Evolutionary conservation across 768 basidiomycete genomes (phyloP).

Genomic region (Scleroderma citrinum): DNA sequence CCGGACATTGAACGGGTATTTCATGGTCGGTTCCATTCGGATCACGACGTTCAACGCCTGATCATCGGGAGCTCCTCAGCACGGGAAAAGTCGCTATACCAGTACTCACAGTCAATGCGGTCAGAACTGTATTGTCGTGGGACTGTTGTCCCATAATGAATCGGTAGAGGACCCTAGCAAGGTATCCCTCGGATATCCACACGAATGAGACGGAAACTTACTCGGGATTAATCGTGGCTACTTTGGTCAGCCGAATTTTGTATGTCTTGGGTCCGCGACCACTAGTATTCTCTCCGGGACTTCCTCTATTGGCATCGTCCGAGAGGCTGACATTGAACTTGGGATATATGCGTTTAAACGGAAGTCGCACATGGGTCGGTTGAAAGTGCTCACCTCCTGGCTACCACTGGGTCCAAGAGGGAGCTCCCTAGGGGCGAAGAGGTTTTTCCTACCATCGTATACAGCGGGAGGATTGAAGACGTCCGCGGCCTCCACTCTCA

Average conservation of each 20-base stretch:
- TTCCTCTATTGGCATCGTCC: constrained; percentile 30
- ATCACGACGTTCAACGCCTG: constrained; percentile 73
- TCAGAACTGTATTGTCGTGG: constrained; percentile 61
- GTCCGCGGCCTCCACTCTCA: constrained; percentile 49
- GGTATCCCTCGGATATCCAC: constrained; percentile 1
- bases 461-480: constrained; percentile 69
- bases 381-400: constrained; percentile 41
- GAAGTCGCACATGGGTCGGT: background rate
- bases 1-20: constrained; percentile 65
- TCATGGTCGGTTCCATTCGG: constrained; percentile 64
- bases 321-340: constrained; percentile 60
- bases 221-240: constrained; percentile 56
- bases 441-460: constrained; percentile 78
- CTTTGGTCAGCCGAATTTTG: constrained; percentile 56
- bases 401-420: constrained; percentile 48
- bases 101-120: constrained; percentile 53
- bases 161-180: constrained; percentile 50
- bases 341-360: constrained; percentile 7
- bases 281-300: constrained; percentile 27
- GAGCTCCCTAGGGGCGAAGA: constrained; percentile 57
- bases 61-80: background rate
- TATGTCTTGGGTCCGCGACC: constrained; percentile 54
- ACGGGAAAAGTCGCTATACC: background rate
- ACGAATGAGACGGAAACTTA: constrained; percentile 14
- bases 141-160: constrained; percentile 63